Evolutionary conservation across 345 rosid species (phyloP), one percentile per base, ranked within the genome.

Genomic region (Sonneratia caseolaris): DNA sequence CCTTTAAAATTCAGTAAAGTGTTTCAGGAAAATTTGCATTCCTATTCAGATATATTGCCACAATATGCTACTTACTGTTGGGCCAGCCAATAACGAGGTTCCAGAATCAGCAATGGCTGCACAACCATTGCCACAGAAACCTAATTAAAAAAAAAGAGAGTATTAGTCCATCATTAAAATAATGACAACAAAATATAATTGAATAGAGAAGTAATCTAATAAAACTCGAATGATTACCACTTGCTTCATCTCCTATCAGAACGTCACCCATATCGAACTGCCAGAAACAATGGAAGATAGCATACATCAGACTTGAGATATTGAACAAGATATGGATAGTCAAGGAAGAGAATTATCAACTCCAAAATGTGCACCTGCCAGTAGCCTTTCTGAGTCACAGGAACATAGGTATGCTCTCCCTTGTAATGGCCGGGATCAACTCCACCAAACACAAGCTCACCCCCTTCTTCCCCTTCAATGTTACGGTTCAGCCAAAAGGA

Each of bases 401-500:
- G 86, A 53, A 87, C 92, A 77, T 79, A 88, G 16, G 91, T 84
- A 72, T 91, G 97, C 64, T 84, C 76, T 42, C 92, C 93, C 82
- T 78, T 83, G 68, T 53, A 88, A 72, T 91, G 97, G 2, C 70
- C 75, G 45, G 89, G 78, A 80, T 91, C 93, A 76, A 83, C 68
- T 22, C 93, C 93, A 57, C 93, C 97, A 71, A 91, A 88, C 55
- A 88, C 89, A 65, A 91, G 78, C 75, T 87, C 89, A 68, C 93
- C 93, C 0, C 90, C 93, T 73, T 87, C 77, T 27, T 86, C 88
- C 66, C 87, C 97, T 37, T 84, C 81, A 21, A 79, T 79, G 69
- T 88, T 82, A 40, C 90, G 91, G 70, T 88, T 91, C 61, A 91
- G 82, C 97, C 92, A 91, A 73, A 91, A 87, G 19, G 97, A 88